phyloP scores from a whole-genome alignment of 2,329 filamentous ascomycete species.

The Rhynchosporium graminicola region DNA sequence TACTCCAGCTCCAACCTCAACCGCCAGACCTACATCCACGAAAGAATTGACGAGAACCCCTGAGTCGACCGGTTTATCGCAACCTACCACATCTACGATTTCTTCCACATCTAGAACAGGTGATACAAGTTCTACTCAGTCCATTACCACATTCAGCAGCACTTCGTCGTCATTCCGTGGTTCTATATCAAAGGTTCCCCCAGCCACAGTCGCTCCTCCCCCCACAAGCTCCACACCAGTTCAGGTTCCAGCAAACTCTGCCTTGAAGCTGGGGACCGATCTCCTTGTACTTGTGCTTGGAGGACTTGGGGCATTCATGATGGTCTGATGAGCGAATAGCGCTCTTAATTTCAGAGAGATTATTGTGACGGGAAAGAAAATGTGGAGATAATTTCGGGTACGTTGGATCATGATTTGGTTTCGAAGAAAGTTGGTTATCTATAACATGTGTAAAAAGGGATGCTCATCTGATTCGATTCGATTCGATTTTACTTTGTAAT shows the following conservation, averaged over 20 bases:
- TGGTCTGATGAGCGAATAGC: background rate
- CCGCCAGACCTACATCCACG: background rate
- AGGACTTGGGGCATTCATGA: slow-evolving; percentile 27
- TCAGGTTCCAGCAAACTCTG: slow-evolving; percentile 11
- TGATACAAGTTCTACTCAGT: background rate
- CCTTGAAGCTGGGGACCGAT: slow-evolving; percentile 3
- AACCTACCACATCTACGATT: background rate
- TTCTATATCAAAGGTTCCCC: background rate
- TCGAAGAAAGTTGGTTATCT: no score
- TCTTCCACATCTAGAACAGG: background rate
- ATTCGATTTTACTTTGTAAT: no score
- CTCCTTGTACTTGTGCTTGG: slow-evolving; percentile 1
- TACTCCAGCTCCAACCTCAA: background rate
- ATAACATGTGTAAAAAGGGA: no score
- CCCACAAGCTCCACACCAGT: background rate
- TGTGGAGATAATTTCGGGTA: background rate
- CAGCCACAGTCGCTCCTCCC: background rate
- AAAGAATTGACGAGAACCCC: slow-evolving; percentile 1
- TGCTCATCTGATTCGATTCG: no score
- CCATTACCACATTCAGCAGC: background rate
- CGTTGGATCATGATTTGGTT: no score
- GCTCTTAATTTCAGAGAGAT: no score
- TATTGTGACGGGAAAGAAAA: background rate
- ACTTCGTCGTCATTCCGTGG: background rate
- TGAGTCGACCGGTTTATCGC: background rate